Base-by-base conservation (phyloP, 768 basidiomycete genomes). In the Suillus brevipes region DNA sequence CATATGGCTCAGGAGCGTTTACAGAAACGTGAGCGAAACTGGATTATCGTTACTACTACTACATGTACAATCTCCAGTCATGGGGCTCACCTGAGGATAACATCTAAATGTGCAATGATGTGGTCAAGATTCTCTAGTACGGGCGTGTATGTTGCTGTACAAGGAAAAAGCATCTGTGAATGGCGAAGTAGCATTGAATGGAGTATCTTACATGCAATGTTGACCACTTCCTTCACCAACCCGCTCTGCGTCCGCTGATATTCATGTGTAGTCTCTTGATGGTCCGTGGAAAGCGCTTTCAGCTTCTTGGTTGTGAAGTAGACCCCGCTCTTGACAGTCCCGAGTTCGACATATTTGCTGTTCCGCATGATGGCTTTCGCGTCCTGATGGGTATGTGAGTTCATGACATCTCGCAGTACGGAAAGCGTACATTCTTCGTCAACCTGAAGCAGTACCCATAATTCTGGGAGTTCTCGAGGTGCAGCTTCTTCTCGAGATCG, bases 361-460 rank as follows among this genome's bases (percentile, higher is more conserved):
- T 83, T 85, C 60, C 81, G 79, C 4, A 84, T 77, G 58, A 97
- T 82, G 20, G 74, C 79, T 73, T 91, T 89, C 1, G 91, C 89
- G 68, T 99, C 97, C 96, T 98, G 71, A 64, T 53, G 16, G 31
- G 13, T 43, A 56, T 60, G 56, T 38, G n/a, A 52, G 31, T 34
- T 62, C 12, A 57, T 20, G 38, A 62, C 23, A 14, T 56, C 12
- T 23, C 55, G 3, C 14, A 38, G 6, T 38, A 34, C 13, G 49
- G 18, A 28, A 20, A 18, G 20, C 34, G 20, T 68, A 95, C 97
- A 67, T 89, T 92, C 73, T 97, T 96, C 1, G 96, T 96, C 52
- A 99, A 74, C 34, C 97, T 81, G 78, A 99, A 93, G 70, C 92
- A 95, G 74, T 99, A 97, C 2, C 95, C 95, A 72, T 97, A 94